Percentiles rank a stretch among this genome's conserved stretches.
Conservation (phyloP, 768 basidiomycete genomes). For the Rubroboletus pulcherrimus region DNA sequence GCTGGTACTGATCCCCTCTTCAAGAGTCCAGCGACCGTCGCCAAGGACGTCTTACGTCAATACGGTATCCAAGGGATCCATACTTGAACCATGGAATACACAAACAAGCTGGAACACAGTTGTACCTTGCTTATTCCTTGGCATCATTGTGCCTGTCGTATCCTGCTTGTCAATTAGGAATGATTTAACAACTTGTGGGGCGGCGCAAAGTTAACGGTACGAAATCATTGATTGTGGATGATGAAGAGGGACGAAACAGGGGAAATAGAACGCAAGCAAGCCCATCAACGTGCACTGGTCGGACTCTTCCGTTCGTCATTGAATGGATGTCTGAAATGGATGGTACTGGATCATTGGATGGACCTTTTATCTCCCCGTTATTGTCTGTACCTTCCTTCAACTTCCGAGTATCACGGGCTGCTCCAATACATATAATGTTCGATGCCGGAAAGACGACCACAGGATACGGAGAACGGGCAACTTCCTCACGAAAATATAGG, state of each 20-base stretch:
- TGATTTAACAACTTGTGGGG: not conserved
- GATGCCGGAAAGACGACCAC: not conserved
- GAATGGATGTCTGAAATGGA: not conserved
- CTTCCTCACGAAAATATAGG: slow-evolving; percentile 9
- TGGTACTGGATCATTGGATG: not conserved
- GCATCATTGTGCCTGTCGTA: not conserved
- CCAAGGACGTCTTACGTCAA: slow-evolving; percentile 49
- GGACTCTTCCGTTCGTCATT: not conserved
- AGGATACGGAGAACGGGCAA: not conserved
- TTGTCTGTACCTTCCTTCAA: not conserved
- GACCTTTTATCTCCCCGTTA: not conserved
- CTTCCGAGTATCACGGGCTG: not conserved
- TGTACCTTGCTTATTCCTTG: not conserved
- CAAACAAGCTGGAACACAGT: not conserved
- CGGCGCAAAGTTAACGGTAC: not conserved
- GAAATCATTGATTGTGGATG: not conserved
- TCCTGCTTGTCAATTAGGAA: not conserved
- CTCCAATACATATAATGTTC: not conserved
- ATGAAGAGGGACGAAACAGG: not conserved
- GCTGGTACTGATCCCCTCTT: slow-evolving; percentile 84
- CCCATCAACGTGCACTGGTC: not conserved
- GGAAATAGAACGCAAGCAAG: not conserved
- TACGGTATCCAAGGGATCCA: slow-evolving; percentile 52
- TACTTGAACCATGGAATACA: slow-evolving; percentile 8
- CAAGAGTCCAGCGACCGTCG: slow-evolving; percentile 73